Percentiles rank a stretch among this genome's conserved stretches.
Conservation (phyloP, 331 rosid species). For the Dryas integrifolia region DNA sequence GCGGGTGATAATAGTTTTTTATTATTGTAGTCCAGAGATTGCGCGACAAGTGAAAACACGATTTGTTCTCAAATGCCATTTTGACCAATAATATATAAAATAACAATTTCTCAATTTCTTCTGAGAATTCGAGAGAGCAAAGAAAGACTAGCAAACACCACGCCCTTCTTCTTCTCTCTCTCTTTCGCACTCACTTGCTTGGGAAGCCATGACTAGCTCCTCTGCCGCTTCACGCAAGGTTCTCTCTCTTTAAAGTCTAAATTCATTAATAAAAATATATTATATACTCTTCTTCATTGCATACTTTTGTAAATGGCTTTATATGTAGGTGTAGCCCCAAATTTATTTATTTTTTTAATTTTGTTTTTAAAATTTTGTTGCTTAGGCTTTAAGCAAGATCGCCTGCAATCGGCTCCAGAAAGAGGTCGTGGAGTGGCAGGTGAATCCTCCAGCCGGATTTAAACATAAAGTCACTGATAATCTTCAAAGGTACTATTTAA, state of each 20-base stretch:
- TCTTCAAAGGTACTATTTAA: conserved; percentile 65
- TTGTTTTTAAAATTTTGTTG: neutral
- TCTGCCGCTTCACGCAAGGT: conserved; percentile 88
- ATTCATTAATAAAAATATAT: too few relatives aligned
- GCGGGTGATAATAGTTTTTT: too few relatives aligned
- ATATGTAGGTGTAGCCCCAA: neutral
- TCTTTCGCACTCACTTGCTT: neutral
- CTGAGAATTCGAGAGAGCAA: neutral
- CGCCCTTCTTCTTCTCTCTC: neutral
- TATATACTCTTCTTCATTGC: too few relatives aligned
- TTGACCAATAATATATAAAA: too few relatives aligned
- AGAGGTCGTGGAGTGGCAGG: conserved; percentile 98
- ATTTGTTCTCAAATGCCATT: too few relatives aligned
- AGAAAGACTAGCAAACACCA: neutral
- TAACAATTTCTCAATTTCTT: too few relatives aligned
- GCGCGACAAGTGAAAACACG: too few relatives aligned
- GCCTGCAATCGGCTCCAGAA: conserved; percentile 97
- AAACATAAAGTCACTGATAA: conserved; percentile 90
- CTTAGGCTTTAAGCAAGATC: conserved; percentile 88
- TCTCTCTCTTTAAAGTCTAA: conserved; percentile 8
- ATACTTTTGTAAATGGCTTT: neutral
- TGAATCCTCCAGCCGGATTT: conserved; percentile 87
- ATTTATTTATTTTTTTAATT: neutral
- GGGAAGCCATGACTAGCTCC: conserved; percentile 71
- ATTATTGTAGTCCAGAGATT: too few relatives aligned